A percentile compares a stretch with the other conserved stretches of the same genome.
Conservation (phyloP, 257 asterid genomes). For the Solanum bulbocastanum region DNA sequence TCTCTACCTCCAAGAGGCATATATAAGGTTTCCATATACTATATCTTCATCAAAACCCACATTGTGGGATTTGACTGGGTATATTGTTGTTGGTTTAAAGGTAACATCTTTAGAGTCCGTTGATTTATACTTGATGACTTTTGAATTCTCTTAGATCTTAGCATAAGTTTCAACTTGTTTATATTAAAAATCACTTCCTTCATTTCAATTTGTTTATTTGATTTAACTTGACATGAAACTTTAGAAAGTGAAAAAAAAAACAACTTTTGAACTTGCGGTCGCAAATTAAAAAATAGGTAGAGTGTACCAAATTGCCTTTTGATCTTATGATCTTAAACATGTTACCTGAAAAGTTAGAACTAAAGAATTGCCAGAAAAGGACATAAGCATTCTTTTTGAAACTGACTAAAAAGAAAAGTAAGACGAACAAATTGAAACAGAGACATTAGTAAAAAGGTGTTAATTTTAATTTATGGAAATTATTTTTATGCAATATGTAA, state of each 20-base stretch:
- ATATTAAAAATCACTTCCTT: background rate
- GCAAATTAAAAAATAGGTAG: too few relatives aligned
- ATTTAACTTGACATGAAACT: background rate
- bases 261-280: background rate
- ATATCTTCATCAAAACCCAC: background rate
- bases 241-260: background rate
- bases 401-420: too few relatives aligned
- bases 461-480: background rate
- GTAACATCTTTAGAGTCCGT: background rate
- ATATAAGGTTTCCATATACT: too few relatives aligned
- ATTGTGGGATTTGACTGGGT: background rate
- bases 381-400: too few relatives aligned
- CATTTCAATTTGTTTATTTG: background rate
- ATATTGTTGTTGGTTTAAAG: background rate
- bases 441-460: too few relatives aligned
- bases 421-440: too few relatives aligned
- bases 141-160: background rate
- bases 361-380: background rate
- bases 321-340: background rate
- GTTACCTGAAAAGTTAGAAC: background rate
- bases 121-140: background rate
- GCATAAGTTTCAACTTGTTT: background rate
- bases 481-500: background rate
- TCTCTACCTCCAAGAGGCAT: background rate
- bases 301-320: background rate